Conservation (phyloP, 352 stramenopile genomes). For the Aphanomyces invadans region DNA sequence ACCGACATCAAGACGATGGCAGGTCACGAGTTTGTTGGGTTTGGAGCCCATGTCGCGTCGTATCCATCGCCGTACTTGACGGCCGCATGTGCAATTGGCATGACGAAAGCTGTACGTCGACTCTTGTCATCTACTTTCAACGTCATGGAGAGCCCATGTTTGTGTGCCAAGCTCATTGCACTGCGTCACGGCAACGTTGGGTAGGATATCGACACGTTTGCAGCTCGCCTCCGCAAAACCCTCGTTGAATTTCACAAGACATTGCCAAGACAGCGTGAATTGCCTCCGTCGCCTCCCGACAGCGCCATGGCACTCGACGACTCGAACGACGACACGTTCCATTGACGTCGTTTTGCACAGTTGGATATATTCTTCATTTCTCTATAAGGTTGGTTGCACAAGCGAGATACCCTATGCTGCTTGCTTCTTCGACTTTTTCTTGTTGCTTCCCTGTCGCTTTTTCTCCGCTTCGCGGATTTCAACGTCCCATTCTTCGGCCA, state of each 20-base stretch:
- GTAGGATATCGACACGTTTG: conserved; percentile 89
- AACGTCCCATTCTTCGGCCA: conserved; percentile 68
- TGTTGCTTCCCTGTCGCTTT: conserved; percentile 51
- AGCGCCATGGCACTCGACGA: no score
- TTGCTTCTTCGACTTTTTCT: conserved; percentile 73
- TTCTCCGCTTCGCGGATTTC: conserved; percentile 21
- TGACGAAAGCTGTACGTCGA: conserved; percentile 43
- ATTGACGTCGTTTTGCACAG: no score
- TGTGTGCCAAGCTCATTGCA: no score
- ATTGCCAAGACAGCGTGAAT: no score
- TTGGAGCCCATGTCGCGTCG: conserved; percentile 84
- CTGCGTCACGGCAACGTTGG: background rate
- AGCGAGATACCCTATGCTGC: no score
- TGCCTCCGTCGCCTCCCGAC: no score
- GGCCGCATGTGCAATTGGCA: conserved; percentile 94
- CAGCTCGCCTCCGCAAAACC: conserved; percentile 86
- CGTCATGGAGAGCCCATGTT: no score
- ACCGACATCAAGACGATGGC: conserved; percentile 84
- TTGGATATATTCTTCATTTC: background rate
- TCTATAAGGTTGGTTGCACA: background rate
- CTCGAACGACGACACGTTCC: no score
- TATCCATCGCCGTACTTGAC: conserved; percentile 94
- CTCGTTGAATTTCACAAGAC: conserved; percentile 79
- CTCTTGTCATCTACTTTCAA: no score
- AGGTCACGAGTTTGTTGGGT: conserved; percentile 85